A percentile compares a stretch with the other conserved stretches of the same genome.
phyloP scores from a whole-genome alignment of 768 basidiomycete genomes.

The Lyophyllum shimeji region DNA sequence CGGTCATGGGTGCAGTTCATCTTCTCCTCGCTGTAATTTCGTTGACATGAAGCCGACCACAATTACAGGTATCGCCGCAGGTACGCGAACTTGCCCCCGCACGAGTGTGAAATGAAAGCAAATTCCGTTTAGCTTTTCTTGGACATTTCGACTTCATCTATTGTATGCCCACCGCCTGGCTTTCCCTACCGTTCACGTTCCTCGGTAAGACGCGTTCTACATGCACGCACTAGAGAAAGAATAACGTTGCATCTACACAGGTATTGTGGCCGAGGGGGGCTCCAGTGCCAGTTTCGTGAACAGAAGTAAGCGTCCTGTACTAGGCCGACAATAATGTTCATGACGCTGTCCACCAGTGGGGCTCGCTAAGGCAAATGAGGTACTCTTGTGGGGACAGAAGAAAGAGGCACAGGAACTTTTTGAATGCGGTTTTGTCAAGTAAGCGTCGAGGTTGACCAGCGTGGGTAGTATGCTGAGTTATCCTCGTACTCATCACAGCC shows the following conservation, averaged over 20 bases:
- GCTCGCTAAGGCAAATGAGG: constrained; percentile 67
- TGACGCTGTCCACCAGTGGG: constrained; percentile 47
- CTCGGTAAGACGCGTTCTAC: constrained; percentile 38
- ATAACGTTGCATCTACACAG: constrained; percentile 30
- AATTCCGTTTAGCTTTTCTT: constrained; percentile 46
- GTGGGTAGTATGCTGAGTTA: background rate
- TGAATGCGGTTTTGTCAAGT: constrained; percentile 68
- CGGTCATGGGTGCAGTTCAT: constrained; percentile 62
- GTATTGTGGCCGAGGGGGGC: constrained; percentile 67
- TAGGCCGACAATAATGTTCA: background rate
- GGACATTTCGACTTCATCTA: constrained; percentile 79
- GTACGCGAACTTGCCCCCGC: constrained; percentile 26
- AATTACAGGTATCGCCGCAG: constrained; percentile 61
- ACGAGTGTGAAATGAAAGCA: background rate
- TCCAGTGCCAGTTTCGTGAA: constrained; percentile 70
- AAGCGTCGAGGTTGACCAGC: constrained; percentile 12
- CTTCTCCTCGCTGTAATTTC: background rate
- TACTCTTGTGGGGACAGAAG: constrained; percentile 69
- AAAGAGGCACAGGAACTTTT: constrained; percentile 57
- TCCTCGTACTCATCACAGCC: constrained; percentile 33
- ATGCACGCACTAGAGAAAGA: constrained; percentile 6
- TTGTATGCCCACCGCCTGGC: constrained; percentile 56
- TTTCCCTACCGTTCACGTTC: constrained; percentile 68
- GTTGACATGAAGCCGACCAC: background rate
- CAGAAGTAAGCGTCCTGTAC: constrained; percentile 42